phyloP scores from a whole-genome alignment of 495 filamentous ascomycete genomes.

The Penicillium turbatum region DNA sequence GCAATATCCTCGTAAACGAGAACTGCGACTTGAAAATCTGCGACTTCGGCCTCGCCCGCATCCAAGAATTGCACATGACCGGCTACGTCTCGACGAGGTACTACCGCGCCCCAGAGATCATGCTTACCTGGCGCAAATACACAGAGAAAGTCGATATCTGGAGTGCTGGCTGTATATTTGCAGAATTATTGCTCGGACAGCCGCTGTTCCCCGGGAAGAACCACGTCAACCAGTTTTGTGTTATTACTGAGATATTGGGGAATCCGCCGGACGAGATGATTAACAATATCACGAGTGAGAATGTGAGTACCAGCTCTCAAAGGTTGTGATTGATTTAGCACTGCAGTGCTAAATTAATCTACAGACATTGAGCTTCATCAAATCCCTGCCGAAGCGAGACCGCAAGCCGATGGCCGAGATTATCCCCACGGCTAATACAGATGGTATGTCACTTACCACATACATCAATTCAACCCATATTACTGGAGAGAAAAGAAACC shows the following conservation, averaged over 20 bases:
- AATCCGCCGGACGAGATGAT: constrained; percentile 96
- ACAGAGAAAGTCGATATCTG: constrained; percentile 99
- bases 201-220: constrained; percentile 97
- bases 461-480: too few species aligned
- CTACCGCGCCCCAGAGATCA: constrained; percentile 97
- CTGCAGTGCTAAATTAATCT: too few species aligned
- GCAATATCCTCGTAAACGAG: constrained; percentile 98
- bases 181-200: constrained; percentile 96
- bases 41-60: constrained; percentile 94
- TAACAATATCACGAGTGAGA: constrained; percentile 92
- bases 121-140: constrained; percentile 99
- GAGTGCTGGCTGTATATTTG: constrained; percentile 98
- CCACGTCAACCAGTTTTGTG: constrained; percentile 98
- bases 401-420: constrained; percentile 81
- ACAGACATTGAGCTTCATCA: constrained; percentile 95
- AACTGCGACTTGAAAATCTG: constrained; percentile 99
- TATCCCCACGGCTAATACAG: constrained; percentile 83
- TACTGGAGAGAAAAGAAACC: too few species aligned
- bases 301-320: constrained; percentile 67
- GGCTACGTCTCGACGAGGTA: constrained; percentile 98
- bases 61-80: constrained; percentile 98
- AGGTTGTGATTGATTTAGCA: too few species aligned
- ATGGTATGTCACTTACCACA: constrained; percentile 51
- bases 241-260: constrained; percentile 93
- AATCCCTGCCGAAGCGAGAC: constrained; percentile 87